Percentiles rank a stretch among this genome's conserved stretches.
phyloP scores from a whole-genome alignment of 768 basidiomycete species.

The Coprinopsis marcescibilis region DNA sequence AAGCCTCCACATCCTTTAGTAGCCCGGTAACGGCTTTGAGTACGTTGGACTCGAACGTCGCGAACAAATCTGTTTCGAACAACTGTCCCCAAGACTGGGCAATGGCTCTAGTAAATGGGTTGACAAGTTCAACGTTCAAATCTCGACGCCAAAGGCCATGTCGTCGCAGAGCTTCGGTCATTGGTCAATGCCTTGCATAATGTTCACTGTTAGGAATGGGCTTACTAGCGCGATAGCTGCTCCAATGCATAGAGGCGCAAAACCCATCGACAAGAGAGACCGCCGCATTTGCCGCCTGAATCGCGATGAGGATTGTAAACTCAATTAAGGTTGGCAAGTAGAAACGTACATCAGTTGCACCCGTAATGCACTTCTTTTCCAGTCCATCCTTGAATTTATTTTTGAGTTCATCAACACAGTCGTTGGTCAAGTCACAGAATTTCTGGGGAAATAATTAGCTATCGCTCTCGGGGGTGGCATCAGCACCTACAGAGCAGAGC shows the following conservation, averaged over 20 bases:
- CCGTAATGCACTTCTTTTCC: slow-evolving; percentile 51
- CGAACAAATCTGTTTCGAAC: slow-evolving; percentile 56
- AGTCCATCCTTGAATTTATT: slow-evolving; percentile 46
- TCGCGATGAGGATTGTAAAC: slow-evolving; percentile 4
- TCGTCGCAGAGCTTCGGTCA: slow-evolving; percentile 39
- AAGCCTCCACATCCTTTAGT: slow-evolving; percentile 45
- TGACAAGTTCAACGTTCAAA: slow-evolving; percentile 52
- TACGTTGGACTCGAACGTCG: slow-evolving; percentile 36
- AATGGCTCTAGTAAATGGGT: slow-evolving; percentile 54
- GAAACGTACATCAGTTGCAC: slow-evolving; percentile 41
- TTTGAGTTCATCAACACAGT: slow-evolving; percentile 42
- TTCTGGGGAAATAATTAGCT: too few species aligned
- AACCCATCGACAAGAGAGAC: slow-evolving; percentile 45
- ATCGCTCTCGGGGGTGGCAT: too few species aligned
- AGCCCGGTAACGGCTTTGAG: slow-evolving; percentile 34
- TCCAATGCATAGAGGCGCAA: slow-evolving; percentile 53
- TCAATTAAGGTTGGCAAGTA: background rate
- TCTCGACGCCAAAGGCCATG: slow-evolving; percentile 53
- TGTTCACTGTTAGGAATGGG: background rate
- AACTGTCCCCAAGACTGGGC: slow-evolving; percentile 52
- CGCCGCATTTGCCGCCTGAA: slow-evolving; percentile 40
- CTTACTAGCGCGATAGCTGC: slow-evolving; percentile 52
- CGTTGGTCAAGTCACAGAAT: slow-evolving; percentile 39
- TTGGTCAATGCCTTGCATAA: background rate
- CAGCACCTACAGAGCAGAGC: too few species aligned